Percentiles rank a stretch among this genome's conserved stretches.
These are phyloP conservation scores for Aureobasidium lini DNA, from an alignment of 2,329 filamentous ascomycete species.

Conservation along the genomic window DNA sequence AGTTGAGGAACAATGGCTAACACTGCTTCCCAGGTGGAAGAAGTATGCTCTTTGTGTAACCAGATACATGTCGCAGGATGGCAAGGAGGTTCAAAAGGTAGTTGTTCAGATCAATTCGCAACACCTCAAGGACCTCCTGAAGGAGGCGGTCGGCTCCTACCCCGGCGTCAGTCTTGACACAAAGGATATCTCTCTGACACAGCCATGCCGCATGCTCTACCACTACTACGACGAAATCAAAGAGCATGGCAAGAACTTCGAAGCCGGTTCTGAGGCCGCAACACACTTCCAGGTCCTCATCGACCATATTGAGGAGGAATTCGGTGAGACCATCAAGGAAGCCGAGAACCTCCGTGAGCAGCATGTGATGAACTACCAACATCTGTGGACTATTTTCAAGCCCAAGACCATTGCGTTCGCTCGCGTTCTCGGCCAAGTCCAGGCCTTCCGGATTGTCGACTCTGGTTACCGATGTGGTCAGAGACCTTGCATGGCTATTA, in stretches of 20 bases:
- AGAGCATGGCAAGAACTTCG: constrained; percentile 17
- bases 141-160: constrained; percentile 20
- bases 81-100: constrained; percentile 18
- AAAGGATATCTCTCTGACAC: constrained; percentile 24
- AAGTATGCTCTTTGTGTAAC: constrained; percentile 21
- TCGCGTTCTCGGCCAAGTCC: constrained; percentile 23
- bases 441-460: constrained; percentile 24
- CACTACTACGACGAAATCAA: constrained; percentile 25
- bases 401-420: constrained; percentile 26
- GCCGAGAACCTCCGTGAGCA: constrained; percentile 22
- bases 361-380: constrained; percentile 29
- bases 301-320: constrained; percentile 23
- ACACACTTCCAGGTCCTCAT: constrained; percentile 28
- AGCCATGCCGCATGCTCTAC: constrained; percentile 23
- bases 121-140: constrained; percentile 25
- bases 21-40: constrained; percentile 17
- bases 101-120: constrained; percentile 24
- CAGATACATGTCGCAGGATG: constrained; percentile 16
- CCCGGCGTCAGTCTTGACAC: constrained; percentile 25
- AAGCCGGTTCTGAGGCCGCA: constrained; percentile 23
- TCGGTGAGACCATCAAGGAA: constrained; percentile 26
- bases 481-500: constrained; percentile 22
- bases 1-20: too few relatives aligned
- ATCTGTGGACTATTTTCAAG: constrained; percentile 39
- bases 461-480: constrained; percentile 23